Conservation (phyloP, 305 asterid species). For the Fraxinus ornus region DNA sequence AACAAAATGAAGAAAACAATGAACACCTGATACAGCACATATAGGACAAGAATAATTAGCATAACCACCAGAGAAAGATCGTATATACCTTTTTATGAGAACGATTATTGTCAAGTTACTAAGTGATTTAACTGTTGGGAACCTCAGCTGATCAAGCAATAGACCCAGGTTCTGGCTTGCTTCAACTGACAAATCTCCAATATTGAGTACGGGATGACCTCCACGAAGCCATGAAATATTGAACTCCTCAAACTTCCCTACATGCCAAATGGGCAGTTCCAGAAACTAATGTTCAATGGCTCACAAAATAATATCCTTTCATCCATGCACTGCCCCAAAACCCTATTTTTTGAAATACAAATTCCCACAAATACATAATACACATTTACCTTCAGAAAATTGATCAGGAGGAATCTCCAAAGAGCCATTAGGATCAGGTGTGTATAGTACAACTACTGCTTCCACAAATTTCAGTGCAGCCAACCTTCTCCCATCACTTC, state of each 20-base stretch:
- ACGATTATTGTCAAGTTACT: constrained; percentile 74
- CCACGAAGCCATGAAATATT: constrained; percentile 95
- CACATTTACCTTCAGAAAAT: constrained; percentile 54
- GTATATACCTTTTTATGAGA: constrained; percentile 69
- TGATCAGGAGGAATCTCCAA: constrained; percentile 77
- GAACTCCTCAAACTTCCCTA: constrained; percentile 67
- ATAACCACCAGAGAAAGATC: neutral
- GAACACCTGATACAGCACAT: constrained; percentile 22
- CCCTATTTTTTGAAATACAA: constrained; percentile 3
- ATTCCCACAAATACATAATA: neutral
- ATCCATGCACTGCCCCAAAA: constrained; percentile 12
- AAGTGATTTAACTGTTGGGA: constrained; percentile 70
- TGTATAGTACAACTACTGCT: constrained; percentile 77
- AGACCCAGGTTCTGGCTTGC: constrained; percentile 79
- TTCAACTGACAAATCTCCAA: constrained; percentile 85
- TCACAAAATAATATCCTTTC: constrained; percentile 1
- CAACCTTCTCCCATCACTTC: constrained; percentile 84
- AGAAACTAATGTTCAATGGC: neutral
- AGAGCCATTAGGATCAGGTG: constrained; percentile 87
- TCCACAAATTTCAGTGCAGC: constrained; percentile 92
- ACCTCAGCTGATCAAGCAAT: constrained; percentile 89
- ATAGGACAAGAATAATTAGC: neutral
- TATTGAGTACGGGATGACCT: constrained; percentile 84
- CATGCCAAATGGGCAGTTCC: constrained; percentile 24
- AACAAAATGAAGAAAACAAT: constrained; percentile 22